These are phyloP conservation scores for Xylaria bambusicola DNA, from an alignment of 495 filamentous ascomycete species.

Conservation along the genomic window DNA sequence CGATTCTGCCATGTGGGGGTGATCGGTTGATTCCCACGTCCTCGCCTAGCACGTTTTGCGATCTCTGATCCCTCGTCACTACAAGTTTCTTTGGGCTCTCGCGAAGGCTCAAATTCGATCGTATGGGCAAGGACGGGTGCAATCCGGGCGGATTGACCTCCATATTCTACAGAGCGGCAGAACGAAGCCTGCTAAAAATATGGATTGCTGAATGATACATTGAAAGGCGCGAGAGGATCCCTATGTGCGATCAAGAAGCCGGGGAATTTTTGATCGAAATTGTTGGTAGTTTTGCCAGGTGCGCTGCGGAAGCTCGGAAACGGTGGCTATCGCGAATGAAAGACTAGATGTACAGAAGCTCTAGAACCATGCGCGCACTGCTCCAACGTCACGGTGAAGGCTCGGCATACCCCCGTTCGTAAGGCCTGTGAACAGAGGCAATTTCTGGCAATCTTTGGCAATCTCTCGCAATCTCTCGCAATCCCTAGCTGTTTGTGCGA, in stretches of 20 bases:
- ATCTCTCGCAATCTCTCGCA: too few species aligned
- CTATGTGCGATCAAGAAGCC: constrained; percentile 8
- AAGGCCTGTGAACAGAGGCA: constrained; percentile 3
- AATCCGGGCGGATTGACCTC: constrained; percentile 27
- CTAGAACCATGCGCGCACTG: constrained; percentile 4
- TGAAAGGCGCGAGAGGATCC: constrained; percentile 24
- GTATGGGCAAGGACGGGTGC: constrained; percentile 25
- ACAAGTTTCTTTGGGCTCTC: constrained; percentile 19
- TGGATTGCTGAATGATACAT: constrained; percentile 27
- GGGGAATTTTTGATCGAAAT: neutral
- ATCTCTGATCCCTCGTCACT: constrained; percentile 21
- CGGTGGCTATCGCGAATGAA: constrained; percentile 1
- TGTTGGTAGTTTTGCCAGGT: neutral
- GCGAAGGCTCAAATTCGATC: constrained; percentile 28
- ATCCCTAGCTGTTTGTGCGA: neutral
- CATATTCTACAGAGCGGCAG: constrained; percentile 38
- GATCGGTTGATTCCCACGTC: constrained; percentile 28
- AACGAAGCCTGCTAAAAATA: constrained; percentile 28
- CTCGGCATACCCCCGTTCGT: neutral
- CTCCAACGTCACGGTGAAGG: neutral
- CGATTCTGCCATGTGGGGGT: constrained; percentile 17
- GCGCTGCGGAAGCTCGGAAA: constrained; percentile 3
- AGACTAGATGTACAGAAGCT: constrained; percentile 1
- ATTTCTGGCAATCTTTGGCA: too few species aligned
- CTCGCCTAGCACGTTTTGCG: constrained; percentile 17